phyloP scores from a whole-genome alignment of 2,329 filamentous ascomycete genomes.

The Cladophialophora exuberans region DNA sequence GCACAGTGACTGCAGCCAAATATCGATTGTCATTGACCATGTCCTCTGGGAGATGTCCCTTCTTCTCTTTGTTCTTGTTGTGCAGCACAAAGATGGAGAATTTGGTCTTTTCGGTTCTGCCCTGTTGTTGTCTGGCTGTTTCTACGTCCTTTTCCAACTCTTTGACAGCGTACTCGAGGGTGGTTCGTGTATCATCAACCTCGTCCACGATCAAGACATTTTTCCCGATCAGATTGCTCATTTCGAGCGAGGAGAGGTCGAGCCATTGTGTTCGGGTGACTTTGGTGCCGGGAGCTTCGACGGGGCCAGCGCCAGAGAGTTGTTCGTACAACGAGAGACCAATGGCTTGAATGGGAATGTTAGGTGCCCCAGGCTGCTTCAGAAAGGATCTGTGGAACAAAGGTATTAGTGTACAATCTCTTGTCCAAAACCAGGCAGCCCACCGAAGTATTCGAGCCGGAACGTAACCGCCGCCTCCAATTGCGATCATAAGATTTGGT shows the following conservation, averaged over 20 bases:
- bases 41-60: conserved; percentile 77
- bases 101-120: conserved; percentile 71
- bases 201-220: conserved; percentile 91
- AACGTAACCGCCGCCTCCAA: conserved; percentile 95
- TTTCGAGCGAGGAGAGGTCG: conserved; percentile 82
- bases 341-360: conserved; percentile 99
- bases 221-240: conserved; percentile 88
- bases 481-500: conserved; percentile 97
- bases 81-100: conserved; percentile 97
- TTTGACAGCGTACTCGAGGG: conserved; percentile 88
- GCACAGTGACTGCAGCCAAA: conserved; percentile 81
- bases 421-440: neutral
- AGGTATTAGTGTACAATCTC: conserved; percentile 5
- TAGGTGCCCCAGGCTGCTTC: conserved; percentile 80
- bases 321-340: conserved; percentile 95
- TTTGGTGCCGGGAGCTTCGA: conserved; percentile 85
- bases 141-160: conserved; percentile 96
- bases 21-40: conserved; percentile 75
- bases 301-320: conserved; percentile 63
- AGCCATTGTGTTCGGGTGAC: conserved; percentile 99
- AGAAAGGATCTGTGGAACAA: conserved; percentile 73
- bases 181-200: conserved; percentile 93
- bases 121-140: conserved; percentile 72
- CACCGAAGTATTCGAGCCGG: conserved; percentile 91
- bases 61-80: conserved; percentile 98